phyloP scores from a whole-genome alignment of 2,329 filamentous ascomycete species.

The Cladosporium cucumerinum region DNA sequence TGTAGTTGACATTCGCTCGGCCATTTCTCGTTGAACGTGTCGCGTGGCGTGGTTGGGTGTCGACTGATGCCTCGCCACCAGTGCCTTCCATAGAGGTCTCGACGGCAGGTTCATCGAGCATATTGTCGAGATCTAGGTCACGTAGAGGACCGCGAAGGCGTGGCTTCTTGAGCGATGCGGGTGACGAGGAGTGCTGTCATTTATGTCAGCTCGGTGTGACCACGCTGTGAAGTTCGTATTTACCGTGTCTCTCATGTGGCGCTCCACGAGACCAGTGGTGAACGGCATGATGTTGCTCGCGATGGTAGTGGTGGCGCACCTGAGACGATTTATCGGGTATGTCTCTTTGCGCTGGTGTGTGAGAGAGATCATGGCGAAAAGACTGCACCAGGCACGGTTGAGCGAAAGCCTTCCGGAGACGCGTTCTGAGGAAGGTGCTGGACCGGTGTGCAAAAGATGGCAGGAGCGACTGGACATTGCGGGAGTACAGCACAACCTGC shows the following conservation, averaged over 20 bases:
- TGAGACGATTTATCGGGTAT: not conserved
- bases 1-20: slow-evolving; percentile 19
- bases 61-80: slow-evolving; percentile 16
- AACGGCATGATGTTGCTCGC: not conserved
- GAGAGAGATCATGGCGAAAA: not conserved
- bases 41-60: slow-evolving; percentile 13
- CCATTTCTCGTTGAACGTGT: slow-evolving; percentile 22
- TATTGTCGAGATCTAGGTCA: slow-evolving; percentile 7
- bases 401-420: not conserved
- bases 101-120: not conserved
- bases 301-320: not conserved
- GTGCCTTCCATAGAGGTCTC: slow-evolving; percentile 16
- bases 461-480: not conserved
- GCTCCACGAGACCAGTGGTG: not conserved
- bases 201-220: not conserved
- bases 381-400: not conserved
- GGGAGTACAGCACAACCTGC: not conserved
- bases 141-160: slow-evolving; percentile 9
- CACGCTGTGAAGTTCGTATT: not conserved
- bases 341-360: not conserved
- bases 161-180: not conserved
- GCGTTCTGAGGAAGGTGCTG: not conserved
- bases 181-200: not conserved
- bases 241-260: not conserved
- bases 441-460: not conserved